A percentile compares a stretch with the other conserved stretches of the same genome.
Evolutionary conservation across 2,329 filamentous ascomycete species (phyloP).

Genomic region (Trichoderma atroviride): DNA sequence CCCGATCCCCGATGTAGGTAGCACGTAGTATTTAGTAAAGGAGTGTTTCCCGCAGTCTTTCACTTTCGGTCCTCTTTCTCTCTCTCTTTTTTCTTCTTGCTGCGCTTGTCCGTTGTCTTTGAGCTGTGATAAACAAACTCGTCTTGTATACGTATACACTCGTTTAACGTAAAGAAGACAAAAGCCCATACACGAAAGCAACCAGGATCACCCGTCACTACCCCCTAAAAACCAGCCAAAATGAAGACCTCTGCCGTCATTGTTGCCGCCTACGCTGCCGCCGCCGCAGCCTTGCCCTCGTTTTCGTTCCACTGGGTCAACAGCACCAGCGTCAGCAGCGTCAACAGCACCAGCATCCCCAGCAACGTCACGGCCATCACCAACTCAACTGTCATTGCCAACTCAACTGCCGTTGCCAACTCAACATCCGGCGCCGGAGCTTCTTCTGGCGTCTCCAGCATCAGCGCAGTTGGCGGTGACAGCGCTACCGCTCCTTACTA

Average conservation of each 20-base stretch:
- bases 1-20: background rate
- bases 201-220: background rate
- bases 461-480: background rate
- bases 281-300: conserved; percentile 5
- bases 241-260: conserved; percentile 24
- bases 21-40: conserved; percentile 13
- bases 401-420: background rate
- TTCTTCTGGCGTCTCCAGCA: background rate
- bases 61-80: conserved; percentile 2
- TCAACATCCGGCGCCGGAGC: background rate
- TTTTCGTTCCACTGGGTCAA: background rate
- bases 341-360: background rate
- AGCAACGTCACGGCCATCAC: background rate
- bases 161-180: background rate
- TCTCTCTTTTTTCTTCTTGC: background rate
- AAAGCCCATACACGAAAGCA: background rate
- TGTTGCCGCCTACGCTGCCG: conserved; percentile 16
- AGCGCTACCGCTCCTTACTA: background rate
- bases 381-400: background rate
- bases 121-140: background rate
- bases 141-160: background rate
- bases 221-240: background rate
- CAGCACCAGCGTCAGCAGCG: background rate
- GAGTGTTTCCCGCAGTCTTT: background rate
- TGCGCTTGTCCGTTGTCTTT: conserved; percentile 12